These are phyloP conservation scores for Monilinia polystroma DNA, from an alignment of 2,329 filamentous ascomycete species.

Conservation along the genomic window DNA sequence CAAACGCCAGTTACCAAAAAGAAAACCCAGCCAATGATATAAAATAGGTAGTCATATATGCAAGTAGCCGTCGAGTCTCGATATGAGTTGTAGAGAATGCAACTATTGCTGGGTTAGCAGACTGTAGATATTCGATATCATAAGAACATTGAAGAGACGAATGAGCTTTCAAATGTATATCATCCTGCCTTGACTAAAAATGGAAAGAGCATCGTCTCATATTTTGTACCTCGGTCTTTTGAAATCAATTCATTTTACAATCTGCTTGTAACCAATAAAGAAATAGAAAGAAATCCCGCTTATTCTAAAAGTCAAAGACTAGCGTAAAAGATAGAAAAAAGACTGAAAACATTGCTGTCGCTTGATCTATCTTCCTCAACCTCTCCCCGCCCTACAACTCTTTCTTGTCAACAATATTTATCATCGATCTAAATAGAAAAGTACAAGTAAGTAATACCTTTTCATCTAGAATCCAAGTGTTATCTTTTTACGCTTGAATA, in stretches of 20 bases:
- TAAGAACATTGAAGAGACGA: not conserved
- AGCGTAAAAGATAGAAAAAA: not conserved
- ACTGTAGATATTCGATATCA: not conserved
- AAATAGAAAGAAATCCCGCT: not conserved
- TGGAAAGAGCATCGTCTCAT: not conserved
- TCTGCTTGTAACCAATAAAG: not conserved
- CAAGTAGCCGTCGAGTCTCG: too few relatives aligned
- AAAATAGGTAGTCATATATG: too few relatives aligned
- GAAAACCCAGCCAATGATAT: too few relatives aligned
- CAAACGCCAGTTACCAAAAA: too few relatives aligned
- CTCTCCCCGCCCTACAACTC: not conserved
- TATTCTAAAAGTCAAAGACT: not conserved
- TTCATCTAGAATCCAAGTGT: not conserved
- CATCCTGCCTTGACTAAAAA: not conserved
- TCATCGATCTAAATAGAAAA: not conserved
- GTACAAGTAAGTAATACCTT: not conserved
- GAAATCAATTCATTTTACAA: not conserved
- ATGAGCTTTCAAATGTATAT: not conserved
- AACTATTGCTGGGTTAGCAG: not conserved
- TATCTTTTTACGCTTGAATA: not conserved
- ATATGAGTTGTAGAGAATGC: too few relatives aligned
- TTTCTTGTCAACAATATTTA: not conserved
- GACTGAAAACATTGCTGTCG: not conserved
- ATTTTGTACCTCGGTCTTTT: not conserved
- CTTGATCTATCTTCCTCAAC: not conserved